Base-by-base conservation (phyloP, 768 basidiomycete genomes). In the Boletus vinaceobasis region DNA sequence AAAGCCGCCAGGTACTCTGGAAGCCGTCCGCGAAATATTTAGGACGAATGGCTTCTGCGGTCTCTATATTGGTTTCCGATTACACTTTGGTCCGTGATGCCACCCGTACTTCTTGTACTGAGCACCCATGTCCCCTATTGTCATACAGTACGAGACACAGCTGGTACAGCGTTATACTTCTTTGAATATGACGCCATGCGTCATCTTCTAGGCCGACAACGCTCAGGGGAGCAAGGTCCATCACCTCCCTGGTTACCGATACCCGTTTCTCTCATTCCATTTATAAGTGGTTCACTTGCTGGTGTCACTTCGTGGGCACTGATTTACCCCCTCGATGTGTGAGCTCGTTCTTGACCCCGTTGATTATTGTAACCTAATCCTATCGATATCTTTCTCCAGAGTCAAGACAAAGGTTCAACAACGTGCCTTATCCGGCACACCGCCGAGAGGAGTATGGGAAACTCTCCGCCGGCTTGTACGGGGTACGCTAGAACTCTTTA, bases 381-480 rank as follows among this genome's bases (percentile, higher is more conserved):
- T 32, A 35, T 40, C 43, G 43, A 58, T 53, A 50, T 38, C 54
- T 60, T 43, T 58, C 32, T 58, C 19, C 59, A 91, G 89, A 40
- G 89, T 93, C 43, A 93, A 96, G 79, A 98, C 95, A 0, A 96
- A 95, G 73, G 79, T 95, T n/a, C 95, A 98, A 70, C 90, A 95
- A 71, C 85, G 95, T 49, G 86, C 92, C 26, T 75, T 98, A 48
- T 87, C 93, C 6, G 90, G 91, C 43, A 81, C 88, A 58, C 78
- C 75, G 48, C 84, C 86, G 57, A 84, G 90, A 51, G 81, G 87
- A 48, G 78, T 86, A 31, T 77, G 77, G 62, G 87, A 86, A 67
- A 95, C 94, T 13, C 73, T 94, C 35, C 75, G 76, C 59, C 84
- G 93, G 26, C 79, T 97, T 19, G 80, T 96, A 48, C 80, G 92